Conservation (phyloP, 2,329 filamentous ascomycete genomes). For the Dothidotthia symphoricarpi region DNA sequence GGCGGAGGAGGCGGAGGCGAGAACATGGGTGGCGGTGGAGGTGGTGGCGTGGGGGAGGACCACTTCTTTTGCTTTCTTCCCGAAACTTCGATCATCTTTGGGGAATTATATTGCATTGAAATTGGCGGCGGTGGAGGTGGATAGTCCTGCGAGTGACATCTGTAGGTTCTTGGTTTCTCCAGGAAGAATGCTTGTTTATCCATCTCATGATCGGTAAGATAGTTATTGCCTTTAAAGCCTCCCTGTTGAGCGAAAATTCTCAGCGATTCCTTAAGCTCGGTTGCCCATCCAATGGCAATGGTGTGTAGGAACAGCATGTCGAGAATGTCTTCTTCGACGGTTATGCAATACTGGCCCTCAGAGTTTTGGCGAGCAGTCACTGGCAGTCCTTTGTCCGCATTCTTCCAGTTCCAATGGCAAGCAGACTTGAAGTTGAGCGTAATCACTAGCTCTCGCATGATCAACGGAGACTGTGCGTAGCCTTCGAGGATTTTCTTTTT, state of each 20-base stretch:
- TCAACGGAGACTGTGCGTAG: constrained; percentile 25
- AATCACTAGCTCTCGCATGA: constrained; percentile 22
- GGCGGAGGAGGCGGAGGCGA: constrained; percentile 3
- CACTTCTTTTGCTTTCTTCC: constrained; percentile 1
- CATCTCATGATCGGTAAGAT: constrained; percentile 5
- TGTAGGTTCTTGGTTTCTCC: not conserved
- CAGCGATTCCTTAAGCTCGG: constrained; percentile 19
- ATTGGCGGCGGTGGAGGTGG: constrained; percentile 13
- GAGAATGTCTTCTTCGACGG: constrained; percentile 27
- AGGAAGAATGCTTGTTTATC: constrained; percentile 25
- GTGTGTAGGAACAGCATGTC: constrained; percentile 30
- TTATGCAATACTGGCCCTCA: constrained; percentile 25
- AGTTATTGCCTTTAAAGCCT: constrained; percentile 4
- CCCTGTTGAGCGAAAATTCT: constrained; percentile 1
- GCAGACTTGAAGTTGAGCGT: constrained; percentile 26
- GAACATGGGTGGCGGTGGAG: constrained; percentile 1
- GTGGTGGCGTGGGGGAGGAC: constrained; percentile 1
- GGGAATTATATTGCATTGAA: not conserved
- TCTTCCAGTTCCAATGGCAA: constrained; percentile 28
- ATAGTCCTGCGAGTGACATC: not conserved
- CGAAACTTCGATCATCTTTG: not conserved
- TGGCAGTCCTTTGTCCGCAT: constrained; percentile 19
- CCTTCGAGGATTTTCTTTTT: constrained; percentile 39
- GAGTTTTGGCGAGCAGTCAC: constrained; percentile 21
- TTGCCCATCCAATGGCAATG: constrained; percentile 22